Conservation (phyloP, 306 rosid genomes). For the Cucurbita maxima region DNA sequence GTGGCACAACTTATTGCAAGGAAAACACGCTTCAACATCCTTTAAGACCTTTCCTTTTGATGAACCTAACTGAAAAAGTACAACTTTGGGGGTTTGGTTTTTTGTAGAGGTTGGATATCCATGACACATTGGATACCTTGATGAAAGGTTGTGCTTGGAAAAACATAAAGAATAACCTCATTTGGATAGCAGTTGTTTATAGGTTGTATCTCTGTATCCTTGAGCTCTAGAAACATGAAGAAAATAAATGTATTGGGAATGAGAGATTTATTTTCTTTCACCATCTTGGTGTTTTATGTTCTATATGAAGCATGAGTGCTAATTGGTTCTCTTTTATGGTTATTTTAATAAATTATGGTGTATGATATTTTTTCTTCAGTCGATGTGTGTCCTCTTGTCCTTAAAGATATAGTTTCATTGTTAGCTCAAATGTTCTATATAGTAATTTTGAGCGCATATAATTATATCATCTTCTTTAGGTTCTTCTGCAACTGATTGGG, state of each 20-base stretch:
- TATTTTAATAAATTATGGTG: background rate
- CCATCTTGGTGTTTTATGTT: background rate
- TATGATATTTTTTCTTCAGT: background rate
- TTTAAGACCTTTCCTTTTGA: background rate
- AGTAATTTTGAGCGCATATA: slow-evolving; percentile 19
- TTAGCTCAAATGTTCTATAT: slow-evolving; percentile 11
- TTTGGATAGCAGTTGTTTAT: background rate
- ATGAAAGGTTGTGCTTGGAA: background rate
- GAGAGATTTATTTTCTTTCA: background rate
- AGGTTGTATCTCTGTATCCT: background rate
- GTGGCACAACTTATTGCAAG: background rate
- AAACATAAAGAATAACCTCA: background rate
- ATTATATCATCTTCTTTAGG: slow-evolving; percentile 15
- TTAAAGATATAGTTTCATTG: background rate
- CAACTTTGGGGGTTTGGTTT: background rate
- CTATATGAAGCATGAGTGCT: background rate
- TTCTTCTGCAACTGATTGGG: slow-evolving; percentile 61
- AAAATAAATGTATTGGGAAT: background rate
- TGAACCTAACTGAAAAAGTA: background rate
- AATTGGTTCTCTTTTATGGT: background rate
- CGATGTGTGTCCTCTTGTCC: background rate
- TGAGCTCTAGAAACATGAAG: background rate
- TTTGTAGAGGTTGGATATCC: background rate
- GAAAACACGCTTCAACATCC: background rate
- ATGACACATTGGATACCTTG: background rate